Base-by-base conservation (phyloP, 2,329 filamentous ascomycete genomes). In the Trichoderma koningii region DNA sequence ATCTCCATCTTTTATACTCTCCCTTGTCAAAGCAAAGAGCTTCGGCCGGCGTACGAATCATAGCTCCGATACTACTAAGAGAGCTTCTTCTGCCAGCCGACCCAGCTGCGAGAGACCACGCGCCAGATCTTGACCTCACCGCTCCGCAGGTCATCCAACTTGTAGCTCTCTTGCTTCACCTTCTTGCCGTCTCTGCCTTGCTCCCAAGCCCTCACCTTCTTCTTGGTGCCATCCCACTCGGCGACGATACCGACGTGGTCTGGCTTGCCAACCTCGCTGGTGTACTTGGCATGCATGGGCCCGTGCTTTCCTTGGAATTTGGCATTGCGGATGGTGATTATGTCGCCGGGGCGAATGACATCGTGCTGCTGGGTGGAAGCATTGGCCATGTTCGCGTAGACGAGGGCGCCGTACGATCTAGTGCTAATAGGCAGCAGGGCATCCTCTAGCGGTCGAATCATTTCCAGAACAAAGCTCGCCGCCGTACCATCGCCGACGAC, bases 221-320 rank as follows among this genome's bases (percentile, higher is more conserved):
- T 97, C 85, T 97, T 97, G 47, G 92, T 96, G 3, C 95, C 95
- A 76, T 99, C 95, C 95, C 95, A 99, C 76, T 99, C 95, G 10
- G 92, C 86, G 4, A 99, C 94, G 2, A 99, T 81, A 2, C 86
- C 95, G 0, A 98, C 94, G 73, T 99, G 95, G 68, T 94, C 92
- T 4, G 86, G 87, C 75, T 92, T 95, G 69, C 93, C 93, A 1
- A 97, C 91, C 70, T 99, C 95, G 60, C 87, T 81, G 55, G 84
- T 89, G 76, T 99, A 99, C 76, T 97, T 98, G 69, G 91, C 90
- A 75, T 98, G 93, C 90, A 99, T 93, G 5, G 93, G 86, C 1
- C 95, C 95, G 70, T 94, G 92, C 77, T 97, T 96, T 66, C 95
- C 95, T 77, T 97, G 92, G 79, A 99, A 97, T 69, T 89, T 91